A percentile compares a stretch with the other conserved stretches of the same genome.
Conservation (phyloP, 2,329 filamentous ascomycete species). For the Aplosporella prunicola region DNA sequence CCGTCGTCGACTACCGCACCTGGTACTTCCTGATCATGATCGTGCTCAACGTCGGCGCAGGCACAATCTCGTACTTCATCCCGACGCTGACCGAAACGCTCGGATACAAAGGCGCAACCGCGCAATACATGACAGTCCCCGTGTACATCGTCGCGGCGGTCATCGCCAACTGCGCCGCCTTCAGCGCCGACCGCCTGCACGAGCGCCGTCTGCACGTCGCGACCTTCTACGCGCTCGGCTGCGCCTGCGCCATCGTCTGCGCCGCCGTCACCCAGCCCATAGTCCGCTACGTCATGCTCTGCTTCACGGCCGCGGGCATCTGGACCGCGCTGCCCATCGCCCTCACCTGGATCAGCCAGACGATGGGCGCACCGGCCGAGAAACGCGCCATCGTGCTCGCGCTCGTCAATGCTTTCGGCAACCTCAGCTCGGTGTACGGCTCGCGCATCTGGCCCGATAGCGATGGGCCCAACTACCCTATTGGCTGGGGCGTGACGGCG, state of each 20-base stretch:
- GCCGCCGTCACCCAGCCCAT: conserved; percentile 21
- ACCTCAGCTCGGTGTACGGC: conserved; percentile 5
- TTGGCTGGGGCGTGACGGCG: conserved; percentile 44
- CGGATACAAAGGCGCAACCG: conserved; percentile 50
- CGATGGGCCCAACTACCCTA: conserved; percentile 41
- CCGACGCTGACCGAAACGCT: conserved; percentile 56
- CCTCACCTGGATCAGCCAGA: conserved; percentile 52
- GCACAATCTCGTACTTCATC: conserved; percentile 24
- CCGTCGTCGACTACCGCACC: conserved; percentile 10
- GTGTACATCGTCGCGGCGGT: conserved; percentile 9
- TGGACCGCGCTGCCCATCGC: conserved; percentile 49
- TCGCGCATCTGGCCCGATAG: conserved; percentile 40
- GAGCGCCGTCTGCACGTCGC: conserved; percentile 4
- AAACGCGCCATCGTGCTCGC: conserved; percentile 47
- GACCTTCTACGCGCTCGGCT: conserved; percentile 3
- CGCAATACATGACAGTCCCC: conserved; percentile 49
- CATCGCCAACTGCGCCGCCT: conserved; percentile 7
- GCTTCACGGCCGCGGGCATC: conserved; percentile 35
- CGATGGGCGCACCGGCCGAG: conserved; percentile 46
- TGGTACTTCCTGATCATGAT: conserved; percentile 10
- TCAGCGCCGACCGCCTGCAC: conserved; percentile 2
- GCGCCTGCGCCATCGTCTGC: conserved; percentile 22
- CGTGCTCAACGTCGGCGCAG: conserved; percentile 11
- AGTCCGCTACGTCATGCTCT: conserved; percentile 32
- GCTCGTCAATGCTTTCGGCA: conserved; percentile 33